phyloP scores from a whole-genome alignment of 441 rosid genomes.

The Capsella rubella region DNA sequence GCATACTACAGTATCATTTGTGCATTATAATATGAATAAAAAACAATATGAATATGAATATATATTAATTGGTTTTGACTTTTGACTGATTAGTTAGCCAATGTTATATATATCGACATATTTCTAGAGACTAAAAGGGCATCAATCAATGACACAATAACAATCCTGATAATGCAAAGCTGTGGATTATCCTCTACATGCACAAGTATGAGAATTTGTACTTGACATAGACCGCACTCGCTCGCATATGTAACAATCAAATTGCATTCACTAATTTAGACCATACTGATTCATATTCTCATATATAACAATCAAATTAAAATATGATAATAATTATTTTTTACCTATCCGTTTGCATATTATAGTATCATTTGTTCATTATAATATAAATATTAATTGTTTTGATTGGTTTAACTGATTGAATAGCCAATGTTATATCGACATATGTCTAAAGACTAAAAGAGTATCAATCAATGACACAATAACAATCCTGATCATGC shows the following conservation, averaged over 20 bases:
- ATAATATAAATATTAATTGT: not conserved
- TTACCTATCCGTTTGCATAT: not conserved
- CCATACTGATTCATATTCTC: not conserved
- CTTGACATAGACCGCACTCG: conserved; percentile 24
- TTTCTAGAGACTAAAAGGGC: not conserved
- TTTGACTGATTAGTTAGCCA: too few relatives aligned
- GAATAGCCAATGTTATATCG: not conserved
- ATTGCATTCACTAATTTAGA: not conserved
- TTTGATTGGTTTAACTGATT: not conserved
- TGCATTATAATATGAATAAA: too few relatives aligned
- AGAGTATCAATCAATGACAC: conserved; percentile 13
- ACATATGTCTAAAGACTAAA: not conserved
- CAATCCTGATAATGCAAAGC: conserved; percentile 26
- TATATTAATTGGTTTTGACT: too few relatives aligned
- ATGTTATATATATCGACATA: too few relatives aligned
- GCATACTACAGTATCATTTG: too few relatives aligned
- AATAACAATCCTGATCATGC: conserved; percentile 31
- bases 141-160: conserved; percentile 11
- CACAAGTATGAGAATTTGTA: conserved; percentile 24
- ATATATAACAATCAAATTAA: not conserved
- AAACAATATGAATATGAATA: too few relatives aligned
- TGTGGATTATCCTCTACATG: conserved; percentile 29
- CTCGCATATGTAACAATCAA: not conserved
- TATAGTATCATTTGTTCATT: not conserved
- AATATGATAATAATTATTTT: too few relatives aligned